phyloP scores from a whole-genome alignment of 208 protist genomes.

The Zelonia costaricensis region DNA sequence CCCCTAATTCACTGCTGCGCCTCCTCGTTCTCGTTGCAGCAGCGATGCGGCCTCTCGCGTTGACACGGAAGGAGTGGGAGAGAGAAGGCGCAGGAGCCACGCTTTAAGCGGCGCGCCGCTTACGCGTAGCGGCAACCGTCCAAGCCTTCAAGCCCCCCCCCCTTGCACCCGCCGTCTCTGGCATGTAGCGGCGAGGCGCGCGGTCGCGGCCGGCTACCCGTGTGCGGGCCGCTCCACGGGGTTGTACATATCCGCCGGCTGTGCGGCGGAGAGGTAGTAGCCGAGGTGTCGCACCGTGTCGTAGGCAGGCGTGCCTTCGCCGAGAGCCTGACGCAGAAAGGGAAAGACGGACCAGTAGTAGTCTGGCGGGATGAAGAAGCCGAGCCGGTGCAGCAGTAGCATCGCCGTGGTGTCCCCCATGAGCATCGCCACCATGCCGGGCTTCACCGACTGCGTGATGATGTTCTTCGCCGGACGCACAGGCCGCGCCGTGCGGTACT shows the following conservation, averaged over 20 bases:
- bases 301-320: conserved; percentile 42
- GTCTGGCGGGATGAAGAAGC: conserved; percentile 83
- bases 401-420: conserved; percentile 70
- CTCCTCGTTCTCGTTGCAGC: too few relatives aligned
- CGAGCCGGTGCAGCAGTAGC: conserved; percentile 69
- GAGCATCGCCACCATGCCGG: conserved; percentile 82
- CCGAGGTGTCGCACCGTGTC: conserved; percentile 74
- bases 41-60: too few relatives aligned
- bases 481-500: conserved; percentile 70
- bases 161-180: too few relatives aligned
- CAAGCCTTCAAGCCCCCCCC: too few relatives aligned
- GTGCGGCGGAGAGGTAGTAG: conserved; percentile 50
- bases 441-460: conserved; percentile 78
- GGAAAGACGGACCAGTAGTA: conserved; percentile 89
- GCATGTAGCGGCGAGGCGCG: too few relatives aligned
- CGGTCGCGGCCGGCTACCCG: not conserved
- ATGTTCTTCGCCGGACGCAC: conserved; percentile 63
- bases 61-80: too few relatives aligned
- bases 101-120: too few relatives aligned
- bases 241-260: conserved; percentile 59
- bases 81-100: too few relatives aligned
- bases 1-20: too few relatives aligned
- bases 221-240: conserved; percentile 41
- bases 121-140: too few relatives aligned
- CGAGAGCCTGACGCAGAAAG: conserved; percentile 62